Evolutionary conservation across 345 rosid genomes (phyloP).

Genomic region (Raphanus sativus): DNA sequence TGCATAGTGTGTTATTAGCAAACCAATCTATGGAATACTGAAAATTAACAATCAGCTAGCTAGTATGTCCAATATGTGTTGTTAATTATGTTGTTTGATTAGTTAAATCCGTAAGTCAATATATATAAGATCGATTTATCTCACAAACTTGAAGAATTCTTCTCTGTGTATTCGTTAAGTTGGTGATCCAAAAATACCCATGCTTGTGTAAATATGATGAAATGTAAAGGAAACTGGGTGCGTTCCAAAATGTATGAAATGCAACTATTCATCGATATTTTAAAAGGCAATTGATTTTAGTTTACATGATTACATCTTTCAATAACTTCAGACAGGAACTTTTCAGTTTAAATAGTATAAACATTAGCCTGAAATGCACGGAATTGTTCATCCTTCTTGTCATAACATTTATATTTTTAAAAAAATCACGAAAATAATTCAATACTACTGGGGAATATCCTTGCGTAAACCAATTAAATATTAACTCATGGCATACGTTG

Average conservation of each 20-base stretch:
- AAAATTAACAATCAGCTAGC: not conserved
- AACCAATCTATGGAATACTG: not conserved
- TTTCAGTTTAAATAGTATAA: constrained; percentile 25
- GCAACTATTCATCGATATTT: not conserved
- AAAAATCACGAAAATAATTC: not conserved
- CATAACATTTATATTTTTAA: not conserved
- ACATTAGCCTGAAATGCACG: constrained; percentile 34
- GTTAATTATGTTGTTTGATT: not conserved
- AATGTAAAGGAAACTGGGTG: not conserved
- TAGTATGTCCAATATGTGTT: not conserved
- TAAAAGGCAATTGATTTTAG: not conserved
- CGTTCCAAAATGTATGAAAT: not conserved
- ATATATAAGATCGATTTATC: not conserved
- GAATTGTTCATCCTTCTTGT: constrained; percentile 26
- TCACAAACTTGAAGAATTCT: not conserved
- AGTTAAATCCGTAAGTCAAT: not conserved
- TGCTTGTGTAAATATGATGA: constrained; percentile 12
- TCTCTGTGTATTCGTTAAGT: not conserved
- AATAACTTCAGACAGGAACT: constrained; percentile 9
- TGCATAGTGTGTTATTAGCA: not conserved
- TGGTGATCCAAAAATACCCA: constrained; percentile 12
- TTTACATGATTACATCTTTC: not conserved
- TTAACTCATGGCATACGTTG: constrained; percentile 27
- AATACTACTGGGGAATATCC: constrained; percentile 23
- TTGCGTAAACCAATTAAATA: constrained; percentile 16